A percentile compares a stretch with the other conserved stretches of the same genome.
Evolutionary conservation across 2,329 filamentous ascomycete species (phyloP).

Genomic region (Setomelanomma holmii): DNA sequence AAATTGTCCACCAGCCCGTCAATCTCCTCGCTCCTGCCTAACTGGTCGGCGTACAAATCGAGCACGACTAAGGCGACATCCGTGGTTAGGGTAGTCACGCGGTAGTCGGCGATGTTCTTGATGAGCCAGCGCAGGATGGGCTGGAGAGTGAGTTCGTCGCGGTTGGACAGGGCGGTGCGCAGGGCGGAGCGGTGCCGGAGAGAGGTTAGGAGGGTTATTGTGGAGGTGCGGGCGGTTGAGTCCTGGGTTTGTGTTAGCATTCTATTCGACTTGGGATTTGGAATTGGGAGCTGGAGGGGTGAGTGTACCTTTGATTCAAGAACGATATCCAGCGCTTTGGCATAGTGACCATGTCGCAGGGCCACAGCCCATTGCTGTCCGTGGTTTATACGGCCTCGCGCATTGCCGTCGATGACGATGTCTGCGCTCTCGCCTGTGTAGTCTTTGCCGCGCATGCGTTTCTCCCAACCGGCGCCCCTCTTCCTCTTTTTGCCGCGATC

Average conservation of each 20-base stretch:
- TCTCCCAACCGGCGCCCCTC: conserved; percentile 66
- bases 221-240: conserved; percentile 42
- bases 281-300: not conserved
- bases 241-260: conserved; percentile 29
- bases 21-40: conserved; percentile 76
- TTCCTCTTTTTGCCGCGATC: conserved; percentile 74
- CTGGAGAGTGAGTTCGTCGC: conserved; percentile 81
- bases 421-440: conserved; percentile 84
- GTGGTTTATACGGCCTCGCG: conserved; percentile 76
- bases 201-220: conserved; percentile 80
- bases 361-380: too few species aligned
- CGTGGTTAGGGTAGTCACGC: conserved; percentile 79
- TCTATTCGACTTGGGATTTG: too few species aligned
- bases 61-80: conserved; percentile 83
- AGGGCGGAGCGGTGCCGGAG: conserved; percentile 88
- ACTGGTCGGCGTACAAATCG: conserved; percentile 84
- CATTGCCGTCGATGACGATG: conserved; percentile 83
- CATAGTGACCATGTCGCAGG: too few species aligned
- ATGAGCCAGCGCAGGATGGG: conserved; percentile 85
- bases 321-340: conserved; percentile 78
- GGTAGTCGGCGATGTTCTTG: conserved; percentile 80
- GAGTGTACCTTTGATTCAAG: conserved; percentile 58
- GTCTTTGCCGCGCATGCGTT: conserved; percentile 73
- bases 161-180: conserved; percentile 76
- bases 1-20: conserved; percentile 73